phyloP scores from a whole-genome alignment of 2,329 filamentous ascomycete genomes.

The Colletotrichum coccodes region DNA sequence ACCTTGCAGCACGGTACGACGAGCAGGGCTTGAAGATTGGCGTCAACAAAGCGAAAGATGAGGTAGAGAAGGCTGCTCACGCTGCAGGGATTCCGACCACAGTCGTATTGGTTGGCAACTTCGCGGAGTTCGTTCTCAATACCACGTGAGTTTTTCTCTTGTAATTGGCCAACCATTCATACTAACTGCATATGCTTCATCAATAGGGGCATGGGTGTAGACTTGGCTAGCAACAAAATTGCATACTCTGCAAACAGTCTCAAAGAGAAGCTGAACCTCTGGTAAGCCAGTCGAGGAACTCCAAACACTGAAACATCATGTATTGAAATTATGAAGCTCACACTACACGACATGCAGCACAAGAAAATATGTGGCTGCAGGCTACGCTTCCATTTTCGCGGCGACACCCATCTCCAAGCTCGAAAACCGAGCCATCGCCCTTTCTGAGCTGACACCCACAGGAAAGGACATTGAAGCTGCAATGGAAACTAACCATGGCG shows the following conservation, averaged over 20 bases:
- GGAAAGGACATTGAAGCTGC: slow-evolving; percentile 37
- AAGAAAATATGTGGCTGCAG: slow-evolving; percentile 40
- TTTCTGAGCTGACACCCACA: slow-evolving; percentile 39
- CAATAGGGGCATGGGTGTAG: slow-evolving; percentile 7
- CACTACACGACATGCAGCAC: slow-evolving; percentile 28
- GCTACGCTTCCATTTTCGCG: slow-evolving; percentile 41
- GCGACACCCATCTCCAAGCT: slow-evolving; percentile 36
- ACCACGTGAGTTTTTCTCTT: neutral
- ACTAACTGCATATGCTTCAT: neutral
- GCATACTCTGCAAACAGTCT: slow-evolving; percentile 8
- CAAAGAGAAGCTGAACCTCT: neutral
- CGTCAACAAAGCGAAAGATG: slow-evolving; percentile 37
- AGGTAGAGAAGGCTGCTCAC: slow-evolving; percentile 37
- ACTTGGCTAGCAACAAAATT: neutral
- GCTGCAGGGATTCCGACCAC: slow-evolving; percentile 37
- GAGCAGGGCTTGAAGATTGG: slow-evolving; percentile 36
- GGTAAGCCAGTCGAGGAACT: neutral
- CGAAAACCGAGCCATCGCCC: slow-evolving; percentile 34
- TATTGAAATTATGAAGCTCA: neutral
- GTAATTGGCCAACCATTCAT: neutral
- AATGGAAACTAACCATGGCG: slow-evolving; percentile 36
- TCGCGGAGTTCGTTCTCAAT: slow-evolving; percentile 39
- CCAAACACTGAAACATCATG: neutral
- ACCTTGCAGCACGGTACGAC: slow-evolving; percentile 37
- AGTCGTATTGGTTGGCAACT: slow-evolving; percentile 36